Conservation (phyloP, 179 eudicot genomes). For the Silene coronaria region DNA sequence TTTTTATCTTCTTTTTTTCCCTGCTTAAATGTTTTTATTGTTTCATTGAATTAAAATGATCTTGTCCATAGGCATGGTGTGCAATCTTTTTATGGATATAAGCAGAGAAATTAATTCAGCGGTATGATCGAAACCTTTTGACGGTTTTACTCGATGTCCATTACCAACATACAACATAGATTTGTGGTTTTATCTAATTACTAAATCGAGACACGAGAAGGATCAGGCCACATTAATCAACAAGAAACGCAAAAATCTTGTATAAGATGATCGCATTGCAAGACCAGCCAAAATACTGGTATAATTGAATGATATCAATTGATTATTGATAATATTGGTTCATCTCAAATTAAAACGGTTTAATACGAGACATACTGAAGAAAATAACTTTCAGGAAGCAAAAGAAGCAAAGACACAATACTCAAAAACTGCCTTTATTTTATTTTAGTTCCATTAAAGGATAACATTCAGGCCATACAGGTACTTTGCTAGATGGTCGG, state of each 20-base stretch:
- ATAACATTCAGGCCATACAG: not conserved
- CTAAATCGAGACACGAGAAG: not conserved
- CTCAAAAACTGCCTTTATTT: not conserved
- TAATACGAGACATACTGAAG: not conserved
- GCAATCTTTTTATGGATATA: no score
- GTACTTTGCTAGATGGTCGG: slow-evolving; percentile 10
- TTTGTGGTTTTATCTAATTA: not conserved
- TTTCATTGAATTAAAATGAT: no score
- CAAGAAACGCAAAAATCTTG: not conserved
- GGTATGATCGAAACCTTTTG: not conserved
- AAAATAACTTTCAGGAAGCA: not conserved
- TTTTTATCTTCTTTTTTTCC: not conserved
- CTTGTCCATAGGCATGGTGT: not conserved
- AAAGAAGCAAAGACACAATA: not conserved
- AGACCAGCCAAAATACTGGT: not conserved
- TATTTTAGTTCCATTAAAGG: not conserved
- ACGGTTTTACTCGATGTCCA: not conserved
- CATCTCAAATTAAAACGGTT: not conserved
- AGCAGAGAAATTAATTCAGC: not conserved
- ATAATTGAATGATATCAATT: not conserved
- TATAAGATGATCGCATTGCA: not conserved
- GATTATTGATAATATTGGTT: not conserved
- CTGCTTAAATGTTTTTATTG: no score
- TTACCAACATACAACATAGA: not conserved
- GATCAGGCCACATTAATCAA: not conserved